Percentiles rank a stretch among this genome's conserved stretches.
phyloP scores from a whole-genome alignment of 805 yeast genomes.

The Teunomyces pallodes region DNA sequence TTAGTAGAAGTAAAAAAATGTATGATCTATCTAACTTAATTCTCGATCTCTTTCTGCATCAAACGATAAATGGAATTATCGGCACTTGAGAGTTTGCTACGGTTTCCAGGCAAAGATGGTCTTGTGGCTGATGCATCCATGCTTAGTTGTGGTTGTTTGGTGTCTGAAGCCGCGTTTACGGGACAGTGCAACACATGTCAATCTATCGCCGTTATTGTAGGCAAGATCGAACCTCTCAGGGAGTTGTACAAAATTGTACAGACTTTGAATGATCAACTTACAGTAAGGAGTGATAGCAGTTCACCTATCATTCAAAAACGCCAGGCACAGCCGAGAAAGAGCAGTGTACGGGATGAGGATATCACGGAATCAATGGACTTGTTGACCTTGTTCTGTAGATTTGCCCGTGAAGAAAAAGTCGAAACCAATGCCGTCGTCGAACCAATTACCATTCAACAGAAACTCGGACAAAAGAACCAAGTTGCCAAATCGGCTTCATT shows the following conservation, averaged over 20 bases:
- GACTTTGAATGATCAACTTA: slow-evolving; percentile 12
- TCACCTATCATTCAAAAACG: background rate
- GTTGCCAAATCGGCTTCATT: background rate
- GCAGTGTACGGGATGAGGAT: background rate
- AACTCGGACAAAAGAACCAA: background rate
- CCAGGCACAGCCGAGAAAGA: background rate
- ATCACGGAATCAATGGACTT: slow-evolving; percentile 24
- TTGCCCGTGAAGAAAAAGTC: slow-evolving; percentile 35
- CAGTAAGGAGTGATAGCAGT: background rate
- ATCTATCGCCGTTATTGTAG: slow-evolving; percentile 18
- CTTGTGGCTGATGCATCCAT: slow-evolving; percentile 33
- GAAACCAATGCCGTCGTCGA: slow-evolving; percentile 3
- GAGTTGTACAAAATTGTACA: slow-evolving; percentile 27
- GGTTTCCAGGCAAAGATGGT: slow-evolving; percentile 19
- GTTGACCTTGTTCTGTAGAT: slow-evolving; percentile 36
- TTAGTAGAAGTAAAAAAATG: background rate
- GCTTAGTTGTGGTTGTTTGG: slow-evolving; percentile 42
- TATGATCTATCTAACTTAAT: background rate
- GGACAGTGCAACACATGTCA: slow-evolving; percentile 4
- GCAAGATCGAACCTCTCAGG: slow-evolving; percentile 32
- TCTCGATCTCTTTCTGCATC: background rate
- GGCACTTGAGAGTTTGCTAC: slow-evolving; percentile 24
- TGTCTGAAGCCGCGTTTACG: slow-evolving; percentile 29
- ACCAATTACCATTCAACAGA: slow-evolving; percentile 10
- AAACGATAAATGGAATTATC: slow-evolving; percentile 13